Base-by-base conservation (phyloP, 345 rosid species). In the Eucalyptus paniculata region DNA sequence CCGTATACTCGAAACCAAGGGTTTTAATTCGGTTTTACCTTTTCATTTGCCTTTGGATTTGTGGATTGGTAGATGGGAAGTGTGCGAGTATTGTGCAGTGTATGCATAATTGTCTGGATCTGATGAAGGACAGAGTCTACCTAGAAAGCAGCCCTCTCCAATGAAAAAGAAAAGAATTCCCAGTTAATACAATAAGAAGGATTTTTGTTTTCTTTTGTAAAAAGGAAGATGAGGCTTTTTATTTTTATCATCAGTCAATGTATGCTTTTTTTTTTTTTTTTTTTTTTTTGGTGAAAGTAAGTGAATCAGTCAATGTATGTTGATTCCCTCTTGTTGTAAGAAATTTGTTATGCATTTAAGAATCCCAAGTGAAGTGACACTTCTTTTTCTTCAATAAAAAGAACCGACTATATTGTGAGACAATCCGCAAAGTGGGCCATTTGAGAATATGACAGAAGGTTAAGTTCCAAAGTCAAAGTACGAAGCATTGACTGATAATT, bases 181-280 rank as follows among this genome's bases (percentile, higher is more conserved):
- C 47, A 65, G 89, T 89, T 50, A 86, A 92, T 67, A 86, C 87
- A 87, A 67, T 87, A 83, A 15, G 80, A 82, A 89, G 88, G 23
- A 42, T 90, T 77, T 72, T 37, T 21, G 83, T 77, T 77, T 40
- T 37, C 83, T 91, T 89, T 88, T 89, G 62, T 86, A 88, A 51
- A 89, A 89, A 89, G 95, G 97, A 93, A 92, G 95, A 95, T 91
- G 97, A 91, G 95, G 95, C 95, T 19, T 77, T 37, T 77, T 37
- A 11, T 13, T 77, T 72, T 37, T 37, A 19, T 77, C 83, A 37
- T 77, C 47, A 10, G 45, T 21, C 83, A 77, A 37, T 11, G 47
- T 77, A 42, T 77, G 16, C 11, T 72, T 49, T 49, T 49, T 50
- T 47, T 12, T 47, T 12, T n/a, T n/a, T n/a, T n/a, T n/a, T 3